phyloP scores from a whole-genome alignment of 2,329 filamentous ascomycete genomes.

The Arthrinium phaeospermum region DNA sequence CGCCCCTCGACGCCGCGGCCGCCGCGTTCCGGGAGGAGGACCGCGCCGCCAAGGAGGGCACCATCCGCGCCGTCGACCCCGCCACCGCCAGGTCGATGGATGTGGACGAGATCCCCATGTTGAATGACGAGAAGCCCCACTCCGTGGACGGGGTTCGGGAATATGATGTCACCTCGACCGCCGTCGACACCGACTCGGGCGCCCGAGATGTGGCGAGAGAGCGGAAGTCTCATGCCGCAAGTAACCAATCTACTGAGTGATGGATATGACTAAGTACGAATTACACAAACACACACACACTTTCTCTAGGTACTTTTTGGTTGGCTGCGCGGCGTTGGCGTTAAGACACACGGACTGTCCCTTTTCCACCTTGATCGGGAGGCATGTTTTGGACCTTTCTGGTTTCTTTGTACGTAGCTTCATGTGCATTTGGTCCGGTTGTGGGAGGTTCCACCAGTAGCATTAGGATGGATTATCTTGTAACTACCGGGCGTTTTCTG shows the following conservation, averaged over 20 bases:
- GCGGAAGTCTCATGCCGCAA: slow-evolving; percentile 42
- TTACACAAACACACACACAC: background rate
- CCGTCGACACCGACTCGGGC: slow-evolving; percentile 45
- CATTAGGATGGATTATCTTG: background rate
- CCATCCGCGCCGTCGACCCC: slow-evolving; percentile 34
- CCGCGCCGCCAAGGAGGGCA: slow-evolving; percentile 29
- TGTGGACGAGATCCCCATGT: slow-evolving; percentile 63
- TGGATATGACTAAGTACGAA: too few relatives aligned
- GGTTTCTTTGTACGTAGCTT: background rate
- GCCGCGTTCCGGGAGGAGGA: slow-evolving; percentile 21
- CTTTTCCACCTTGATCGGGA: background rate
- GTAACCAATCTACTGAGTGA: background rate
- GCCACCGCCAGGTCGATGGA: slow-evolving; percentile 34
- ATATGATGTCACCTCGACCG: slow-evolving; percentile 11
- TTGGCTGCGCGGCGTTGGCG: background rate
- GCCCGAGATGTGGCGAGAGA: slow-evolving; percentile 54
- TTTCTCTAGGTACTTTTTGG: background rate
- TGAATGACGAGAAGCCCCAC: slow-evolving; percentile 52
- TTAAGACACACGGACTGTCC: background rate
- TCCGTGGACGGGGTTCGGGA: background rate
- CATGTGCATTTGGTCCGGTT: background rate
- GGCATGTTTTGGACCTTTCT: background rate
- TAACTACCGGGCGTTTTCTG: background rate
- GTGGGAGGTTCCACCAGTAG: background rate
- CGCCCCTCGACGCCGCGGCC: slow-evolving; percentile 27